Evolutionary conservation across 345 rosid genomes (phyloP).

Genomic region (Ceriops zippeliana): DNA sequence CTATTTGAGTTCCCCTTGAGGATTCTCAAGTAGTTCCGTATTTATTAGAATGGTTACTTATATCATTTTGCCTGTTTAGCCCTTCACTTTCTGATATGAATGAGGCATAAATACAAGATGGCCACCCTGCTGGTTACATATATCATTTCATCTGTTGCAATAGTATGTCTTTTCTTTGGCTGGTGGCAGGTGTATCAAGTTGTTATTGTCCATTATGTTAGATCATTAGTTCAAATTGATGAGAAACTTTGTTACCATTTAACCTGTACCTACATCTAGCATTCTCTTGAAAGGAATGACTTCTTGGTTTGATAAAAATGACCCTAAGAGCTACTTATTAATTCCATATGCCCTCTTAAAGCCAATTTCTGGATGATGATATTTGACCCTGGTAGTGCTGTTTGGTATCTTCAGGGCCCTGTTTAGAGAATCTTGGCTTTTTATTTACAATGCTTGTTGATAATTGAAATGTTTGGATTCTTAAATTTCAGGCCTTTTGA

Average conservation of each 20-base stretch:
- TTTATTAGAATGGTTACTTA: neutral
- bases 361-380: neutral
- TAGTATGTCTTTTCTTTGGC: neutral
- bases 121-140: no score
- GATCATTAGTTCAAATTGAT: neutral
- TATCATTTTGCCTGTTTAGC: neutral
- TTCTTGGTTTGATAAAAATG: neutral
- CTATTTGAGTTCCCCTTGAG: neutral
- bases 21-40: neutral
- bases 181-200: neutral
- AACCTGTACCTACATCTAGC: neutral
- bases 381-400: neutral
- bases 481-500: no score
- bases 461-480: no score
- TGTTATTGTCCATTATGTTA: neutral
- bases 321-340: neutral
- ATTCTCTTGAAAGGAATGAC: neutral
- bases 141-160: neutral
- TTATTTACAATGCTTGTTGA: neutral
- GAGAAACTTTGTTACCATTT: neutral
- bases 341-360: no score
- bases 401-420: neutral
- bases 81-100: neutral
- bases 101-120: neutral
- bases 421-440: neutral